Conservation (phyloP, 2,329 filamentous ascomycete species). For the Colletotrichum sp. region DNA sequence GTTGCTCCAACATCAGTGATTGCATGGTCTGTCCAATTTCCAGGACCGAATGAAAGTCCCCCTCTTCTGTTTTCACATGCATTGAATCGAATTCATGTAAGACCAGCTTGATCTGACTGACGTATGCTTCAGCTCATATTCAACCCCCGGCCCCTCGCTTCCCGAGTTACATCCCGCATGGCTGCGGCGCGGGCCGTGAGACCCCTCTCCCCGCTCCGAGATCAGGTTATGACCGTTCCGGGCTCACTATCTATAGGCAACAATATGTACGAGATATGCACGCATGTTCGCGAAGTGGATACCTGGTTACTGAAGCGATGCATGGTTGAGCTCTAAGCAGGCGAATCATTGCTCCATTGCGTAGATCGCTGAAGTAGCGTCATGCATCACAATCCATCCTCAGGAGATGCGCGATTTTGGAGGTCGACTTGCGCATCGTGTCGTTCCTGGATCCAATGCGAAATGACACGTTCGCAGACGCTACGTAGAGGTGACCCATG, state of each 20-base stretch:
- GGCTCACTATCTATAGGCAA: not conserved
- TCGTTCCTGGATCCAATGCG: not conserved
- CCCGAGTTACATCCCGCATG: not conserved
- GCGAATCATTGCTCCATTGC: not conserved
- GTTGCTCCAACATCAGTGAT: not conserved
- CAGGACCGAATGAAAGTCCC: not conserved
- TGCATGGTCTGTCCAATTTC: not conserved
- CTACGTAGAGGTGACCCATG: fast-evolving
- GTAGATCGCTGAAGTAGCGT: not conserved
- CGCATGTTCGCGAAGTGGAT: not conserved
- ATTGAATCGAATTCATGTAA: not conserved
- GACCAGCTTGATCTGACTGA: not conserved
- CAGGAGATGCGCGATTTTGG: not conserved
- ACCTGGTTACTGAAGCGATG: not conserved
- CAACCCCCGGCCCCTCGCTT: not conserved
- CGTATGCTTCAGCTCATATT: not conserved
- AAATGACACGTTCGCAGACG: fast-evolving
- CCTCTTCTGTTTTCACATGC: not conserved
- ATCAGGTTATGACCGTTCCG: not conserved
- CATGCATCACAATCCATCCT: not conserved
- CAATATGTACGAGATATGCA: not conserved
- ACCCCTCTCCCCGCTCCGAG: not conserved
- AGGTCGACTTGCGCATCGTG: not conserved
- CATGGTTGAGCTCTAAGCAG: not conserved
- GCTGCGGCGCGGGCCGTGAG: not conserved